Evolutionary conservation across 768 basidiomycete species (phyloP).

Genomic region (Amanita thiersii): DNA sequence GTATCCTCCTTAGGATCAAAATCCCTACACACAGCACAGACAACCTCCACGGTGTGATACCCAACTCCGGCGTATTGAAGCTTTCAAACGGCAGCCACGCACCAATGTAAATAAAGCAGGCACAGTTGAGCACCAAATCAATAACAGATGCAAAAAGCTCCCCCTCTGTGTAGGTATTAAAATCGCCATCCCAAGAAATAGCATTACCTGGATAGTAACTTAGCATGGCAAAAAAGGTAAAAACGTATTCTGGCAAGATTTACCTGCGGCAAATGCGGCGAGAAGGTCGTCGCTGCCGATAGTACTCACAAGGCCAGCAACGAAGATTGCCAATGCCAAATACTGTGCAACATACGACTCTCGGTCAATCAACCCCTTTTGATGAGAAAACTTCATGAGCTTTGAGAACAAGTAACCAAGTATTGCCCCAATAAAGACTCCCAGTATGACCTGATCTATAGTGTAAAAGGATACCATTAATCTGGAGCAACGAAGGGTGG

Average conservation of each 20-base stretch:
- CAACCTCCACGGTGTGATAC: constrained; percentile 65
- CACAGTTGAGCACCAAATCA: constrained; percentile 78
- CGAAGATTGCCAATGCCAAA: constrained; percentile 63
- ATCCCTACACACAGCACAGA: constrained; percentile 59
- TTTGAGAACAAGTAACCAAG: constrained; percentile 6
- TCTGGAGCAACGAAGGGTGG: constrained; percentile 32
- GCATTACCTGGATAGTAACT: constrained; percentile 54
- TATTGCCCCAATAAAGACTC: constrained; percentile 1
- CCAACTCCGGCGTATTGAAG: constrained; percentile 49
- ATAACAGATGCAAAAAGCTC: constrained; percentile 87
- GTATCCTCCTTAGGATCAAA: constrained; percentile 72
- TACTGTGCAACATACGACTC: constrained; percentile 88
- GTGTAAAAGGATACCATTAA: constrained; percentile 40
- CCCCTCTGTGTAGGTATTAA: constrained; percentile 73
- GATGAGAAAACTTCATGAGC: constrained; percentile 36
- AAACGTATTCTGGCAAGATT: constrained; percentile 8
- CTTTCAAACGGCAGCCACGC: constrained; percentile 72
- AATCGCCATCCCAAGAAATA: constrained; percentile 87
- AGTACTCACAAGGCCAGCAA: constrained; percentile 70
- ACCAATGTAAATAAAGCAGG: constrained; percentile 78
- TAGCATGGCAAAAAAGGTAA: not conserved
- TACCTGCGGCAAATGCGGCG: constrained; percentile 81
- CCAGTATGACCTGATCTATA: constrained; percentile 7
- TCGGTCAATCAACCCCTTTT: constrained; percentile 58
- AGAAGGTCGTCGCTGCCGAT: constrained; percentile 85